These are phyloP conservation scores for Beauveria brongniartii DNA, from an alignment of 2,329 filamentous ascomycete genomes.

Conservation along the genomic window DNA sequence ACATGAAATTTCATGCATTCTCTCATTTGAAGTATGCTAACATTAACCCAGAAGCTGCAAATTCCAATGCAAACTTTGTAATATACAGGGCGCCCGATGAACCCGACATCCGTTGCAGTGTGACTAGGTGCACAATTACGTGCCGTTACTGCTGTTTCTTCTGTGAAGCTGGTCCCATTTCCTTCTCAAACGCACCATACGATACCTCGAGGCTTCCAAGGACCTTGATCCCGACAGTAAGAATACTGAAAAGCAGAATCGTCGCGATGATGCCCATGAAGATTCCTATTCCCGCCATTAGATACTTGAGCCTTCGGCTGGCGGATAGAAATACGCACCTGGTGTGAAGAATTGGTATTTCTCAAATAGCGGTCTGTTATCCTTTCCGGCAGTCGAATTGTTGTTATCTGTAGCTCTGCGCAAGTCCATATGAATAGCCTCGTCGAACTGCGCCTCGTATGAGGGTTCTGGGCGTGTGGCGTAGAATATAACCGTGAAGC, in stretches of 20 bases:
- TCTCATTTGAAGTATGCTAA: neutral
- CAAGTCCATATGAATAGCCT: constrained; percentile 60
- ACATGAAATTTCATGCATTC: neutral
- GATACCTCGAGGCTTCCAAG: constrained; percentile 77
- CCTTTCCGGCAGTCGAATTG: constrained; percentile 11
- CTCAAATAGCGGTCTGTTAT: constrained; percentile 62
- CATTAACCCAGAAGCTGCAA: neutral
- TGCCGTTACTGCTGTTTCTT: constrained; percentile 54
- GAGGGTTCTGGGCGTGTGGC: constrained; percentile 49
- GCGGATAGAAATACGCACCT: constrained; percentile 43
- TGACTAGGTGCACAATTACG: neutral
- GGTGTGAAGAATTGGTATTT: constrained; percentile 93
- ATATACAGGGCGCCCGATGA: neutral
- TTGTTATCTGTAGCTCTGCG: constrained; percentile 43
- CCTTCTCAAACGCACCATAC: constrained; percentile 94
- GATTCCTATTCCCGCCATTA: constrained; percentile 50
- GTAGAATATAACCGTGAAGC: constrained; percentile 70
- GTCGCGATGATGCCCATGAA: constrained; percentile 76
- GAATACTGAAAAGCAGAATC: constrained; percentile 65
- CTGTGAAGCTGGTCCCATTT: constrained; percentile 80
- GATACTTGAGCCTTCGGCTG: neutral
- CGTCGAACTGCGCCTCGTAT: constrained; percentile 60
- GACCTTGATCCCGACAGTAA: constrained; percentile 70
- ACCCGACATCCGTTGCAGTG: neutral
- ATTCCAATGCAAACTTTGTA: neutral